phyloP scores from a whole-genome alignment of 352 stramenopile genomes.

The Globisporangium mamillatum region DNA sequence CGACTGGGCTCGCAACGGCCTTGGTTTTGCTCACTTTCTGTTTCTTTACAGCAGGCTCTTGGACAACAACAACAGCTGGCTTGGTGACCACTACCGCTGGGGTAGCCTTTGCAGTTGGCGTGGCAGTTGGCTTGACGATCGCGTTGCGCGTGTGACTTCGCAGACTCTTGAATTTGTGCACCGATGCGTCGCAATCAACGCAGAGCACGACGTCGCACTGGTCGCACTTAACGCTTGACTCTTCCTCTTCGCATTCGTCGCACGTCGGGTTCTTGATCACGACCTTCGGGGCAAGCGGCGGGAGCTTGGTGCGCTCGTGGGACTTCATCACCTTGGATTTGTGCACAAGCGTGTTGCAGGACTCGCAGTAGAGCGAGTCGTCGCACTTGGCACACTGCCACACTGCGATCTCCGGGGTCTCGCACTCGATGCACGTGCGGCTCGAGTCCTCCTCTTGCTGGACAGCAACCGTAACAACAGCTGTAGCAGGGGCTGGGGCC shows the following conservation, averaged over 20 bases:
- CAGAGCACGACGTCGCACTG: constrained; percentile 66
- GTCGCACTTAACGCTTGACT: constrained; percentile 40
- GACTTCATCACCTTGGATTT: constrained; percentile 59
- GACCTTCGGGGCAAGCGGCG: constrained; percentile 15
- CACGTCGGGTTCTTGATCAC: constrained; percentile 29
- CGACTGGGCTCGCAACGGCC: not conserved
- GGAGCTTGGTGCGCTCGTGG: constrained; percentile 44
- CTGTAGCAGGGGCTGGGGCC: constrained; percentile 3
- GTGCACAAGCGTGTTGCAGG: constrained; percentile 56
- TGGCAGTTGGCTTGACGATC: constrained; percentile 1
- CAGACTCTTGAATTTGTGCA: constrained; percentile 78
- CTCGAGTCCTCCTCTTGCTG: constrained; percentile 16
- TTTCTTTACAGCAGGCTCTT: constrained; percentile 23
- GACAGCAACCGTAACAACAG: not conserved
- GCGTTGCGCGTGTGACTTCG: constrained; percentile 37
- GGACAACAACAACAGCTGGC: not conserved
- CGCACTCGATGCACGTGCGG: constrained; percentile 66
- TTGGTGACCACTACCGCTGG: not conserved
- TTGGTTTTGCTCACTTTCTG: constrained; percentile 15
- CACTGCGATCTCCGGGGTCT: constrained; percentile 34
- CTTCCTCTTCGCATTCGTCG: constrained; percentile 47
- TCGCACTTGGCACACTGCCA: constrained; percentile 64
- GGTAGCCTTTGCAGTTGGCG: not conserved
- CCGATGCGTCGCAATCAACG: constrained; percentile 44
- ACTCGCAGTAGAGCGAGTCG: constrained; percentile 58